Conservation (phyloP, 2,329 filamentous ascomycete species). For the Xylariaceae sp. region DNA sequence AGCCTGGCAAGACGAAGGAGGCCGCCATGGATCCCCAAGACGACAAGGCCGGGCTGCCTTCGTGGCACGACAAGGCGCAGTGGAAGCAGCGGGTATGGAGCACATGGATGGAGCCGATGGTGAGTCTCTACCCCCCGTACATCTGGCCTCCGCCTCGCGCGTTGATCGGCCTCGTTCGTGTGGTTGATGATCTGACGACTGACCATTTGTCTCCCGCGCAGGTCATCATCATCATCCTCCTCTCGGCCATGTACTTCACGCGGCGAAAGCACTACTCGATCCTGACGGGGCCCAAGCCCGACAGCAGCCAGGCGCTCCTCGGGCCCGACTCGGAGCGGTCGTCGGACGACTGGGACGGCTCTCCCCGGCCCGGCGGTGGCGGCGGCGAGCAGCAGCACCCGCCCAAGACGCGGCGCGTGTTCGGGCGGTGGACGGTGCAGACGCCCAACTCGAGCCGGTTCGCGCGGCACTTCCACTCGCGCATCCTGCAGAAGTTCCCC, state of each 20-base stretch:
- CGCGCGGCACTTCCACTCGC: slow-evolving; percentile 48
- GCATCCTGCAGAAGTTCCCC: slow-evolving; percentile 55
- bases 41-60: slow-evolving; percentile 9
- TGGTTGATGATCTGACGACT: too few species aligned
- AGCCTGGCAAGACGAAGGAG: background rate
- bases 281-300: slow-evolving; percentile 12
- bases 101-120: slow-evolving; percentile 15
- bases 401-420: slow-evolving; percentile 21
- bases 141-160: too few species aligned
- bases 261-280: slow-evolving; percentile 28
- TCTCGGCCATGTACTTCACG: slow-evolving; percentile 30
- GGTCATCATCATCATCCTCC: slow-evolving; percentile 30
- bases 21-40: slow-evolving; percentile 5
- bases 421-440: slow-evolving; percentile 24
- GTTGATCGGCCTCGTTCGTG: too few species aligned
- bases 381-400: slow-evolving; percentile 16
- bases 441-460: slow-evolving; percentile 54
- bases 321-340: slow-evolving; percentile 13
- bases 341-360: slow-evolving; percentile 8
- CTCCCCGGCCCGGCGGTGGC: slow-evolving; percentile 1
- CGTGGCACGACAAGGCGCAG: slow-evolving; percentile 13
- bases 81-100: slow-evolving; percentile 19
- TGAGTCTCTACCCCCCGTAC: slow-evolving; percentile 8
- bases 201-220: slow-evolving; percentile 12
- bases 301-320: slow-evolving; percentile 14